These are phyloP conservation scores for Proliferodiscus dingleyae DNA, from an alignment of 2,329 filamentous ascomycete species.

Conservation along the genomic window DNA sequence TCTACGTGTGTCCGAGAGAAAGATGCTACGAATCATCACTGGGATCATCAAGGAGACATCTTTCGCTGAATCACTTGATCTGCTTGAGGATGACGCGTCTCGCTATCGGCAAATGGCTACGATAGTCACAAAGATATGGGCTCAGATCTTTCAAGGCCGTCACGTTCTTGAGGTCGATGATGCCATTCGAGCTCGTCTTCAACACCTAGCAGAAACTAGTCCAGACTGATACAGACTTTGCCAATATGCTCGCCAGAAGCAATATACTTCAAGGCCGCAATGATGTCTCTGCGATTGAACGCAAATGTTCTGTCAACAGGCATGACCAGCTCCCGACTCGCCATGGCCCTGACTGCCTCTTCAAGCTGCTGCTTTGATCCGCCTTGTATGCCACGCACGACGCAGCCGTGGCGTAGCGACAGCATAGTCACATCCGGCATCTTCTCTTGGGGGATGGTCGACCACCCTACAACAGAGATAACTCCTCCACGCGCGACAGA, in stretches of 20 bases:
- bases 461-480: constrained; percentile 42
- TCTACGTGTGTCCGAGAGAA: background rate
- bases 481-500: constrained; percentile 41
- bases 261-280: constrained; percentile 26
- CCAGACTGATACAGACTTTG: constrained; percentile 35
- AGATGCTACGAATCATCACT: constrained; percentile 1
- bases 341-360: constrained; percentile 32
- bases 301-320: constrained; percentile 35
- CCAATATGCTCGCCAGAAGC: constrained; percentile 31
- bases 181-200: no score
- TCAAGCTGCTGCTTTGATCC: constrained; percentile 35
- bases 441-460: constrained; percentile 27
- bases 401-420: constrained; percentile 28
- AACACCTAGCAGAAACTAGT: constrained; percentile 22
- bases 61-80: background rate
- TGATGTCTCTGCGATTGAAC: constrained; percentile 30
- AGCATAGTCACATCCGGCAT: constrained; percentile 31
- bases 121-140: no score
- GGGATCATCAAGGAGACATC: constrained; percentile 3
- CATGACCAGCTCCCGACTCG: constrained; percentile 16
- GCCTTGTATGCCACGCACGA: constrained; percentile 34
- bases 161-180: no score
- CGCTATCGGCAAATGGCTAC: no score
- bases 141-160: no score
- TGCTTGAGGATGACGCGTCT: background rate